Evolutionary conservation across 371 early-diverging fungal genomes (phyloP), one percentile per base, ranked within the genome.

Genomic region (Apophysomyces trapeziformis): DNA sequence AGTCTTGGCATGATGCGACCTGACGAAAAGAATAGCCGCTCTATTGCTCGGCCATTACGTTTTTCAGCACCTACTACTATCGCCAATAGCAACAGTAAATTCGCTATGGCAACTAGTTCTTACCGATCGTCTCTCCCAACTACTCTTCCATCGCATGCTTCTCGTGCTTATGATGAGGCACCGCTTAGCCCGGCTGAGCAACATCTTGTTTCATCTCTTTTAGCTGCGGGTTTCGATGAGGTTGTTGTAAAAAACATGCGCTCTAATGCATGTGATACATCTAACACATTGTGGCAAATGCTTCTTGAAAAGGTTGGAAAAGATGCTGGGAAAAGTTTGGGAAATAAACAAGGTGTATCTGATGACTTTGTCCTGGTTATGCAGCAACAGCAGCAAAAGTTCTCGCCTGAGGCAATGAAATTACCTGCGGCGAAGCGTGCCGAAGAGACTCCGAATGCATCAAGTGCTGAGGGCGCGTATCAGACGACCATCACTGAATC

Each of bases 271-370:
- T 89, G 92, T 61, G 90, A 92, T 68, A 81, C 87, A 1, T 79
- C 84, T 39, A 85, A 87, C 56, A 91, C 90, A 9, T 73, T 92
- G 11, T 93, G 92, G 92, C 89, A 90, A 65, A 72, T 92, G 50
- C 72, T 92, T 7, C 70, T 92, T 32, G 84, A 82, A 18, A 80
- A 79, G 11, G 63, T 72, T 58, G 60, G 57, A 50, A 44, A 66
- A 37, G 68, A 75, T 5, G 35, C 68, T n/a, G 62, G 13, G 5
- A 41, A 41, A 41, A 13, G 5, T 41, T 41, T 41, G 41, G 41
- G 57, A 47, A 16, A 32, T 35, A 61, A 69, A 41, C 58, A 26
- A 16, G 56, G 16, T 7, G 21, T 7, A 21, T 41, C 41, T 41
- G 54, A 21, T 50, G 8, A 26, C 21, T 16, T 50, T 58, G 45